These are phyloP conservation scores for Fusarium sp. DNA, from an alignment of 2,329 filamentous ascomycete species.

Conservation along the genomic window DNA sequence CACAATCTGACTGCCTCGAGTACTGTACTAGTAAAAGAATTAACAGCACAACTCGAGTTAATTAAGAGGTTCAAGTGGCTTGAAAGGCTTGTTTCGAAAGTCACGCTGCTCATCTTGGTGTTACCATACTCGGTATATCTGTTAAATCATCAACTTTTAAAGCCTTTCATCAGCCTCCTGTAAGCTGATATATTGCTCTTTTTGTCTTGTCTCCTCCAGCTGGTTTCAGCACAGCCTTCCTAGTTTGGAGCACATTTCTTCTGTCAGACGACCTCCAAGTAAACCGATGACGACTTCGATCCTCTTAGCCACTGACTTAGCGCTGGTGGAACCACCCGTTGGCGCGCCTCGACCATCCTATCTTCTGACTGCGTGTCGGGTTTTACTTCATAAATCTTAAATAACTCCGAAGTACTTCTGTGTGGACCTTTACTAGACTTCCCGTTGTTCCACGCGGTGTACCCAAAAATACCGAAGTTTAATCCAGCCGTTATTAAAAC, in stretches of 20 bases:
- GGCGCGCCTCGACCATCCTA: neutral
- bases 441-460: neutral
- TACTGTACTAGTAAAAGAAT: neutral
- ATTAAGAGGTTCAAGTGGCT: constrained; percentile 2
- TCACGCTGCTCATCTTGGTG: neutral
- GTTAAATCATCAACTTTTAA: neutral
- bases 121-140: neutral
- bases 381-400: neutral
- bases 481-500: neutral
- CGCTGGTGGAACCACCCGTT: constrained; percentile 3
- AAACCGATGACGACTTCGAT: constrained; percentile 17
- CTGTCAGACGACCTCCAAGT: neutral
- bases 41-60: neutral
- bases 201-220: neutral
- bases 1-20: neutral
- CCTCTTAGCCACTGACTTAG: neutral
- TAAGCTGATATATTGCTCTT: neutral
- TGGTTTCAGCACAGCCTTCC: neutral
- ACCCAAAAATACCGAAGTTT: constrained; percentile 18
- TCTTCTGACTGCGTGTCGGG: neutral
- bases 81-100: neutral
- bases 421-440: neutral
- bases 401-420: neutral
- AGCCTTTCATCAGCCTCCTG: neutral
- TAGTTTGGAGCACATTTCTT: neutral